A percentile compares a stretch with the other conserved stretches of the same genome.
These are phyloP conservation scores for Comarum palustre DNA, from an alignment of 306 rosid species.

Conservation along the genomic window DNA sequence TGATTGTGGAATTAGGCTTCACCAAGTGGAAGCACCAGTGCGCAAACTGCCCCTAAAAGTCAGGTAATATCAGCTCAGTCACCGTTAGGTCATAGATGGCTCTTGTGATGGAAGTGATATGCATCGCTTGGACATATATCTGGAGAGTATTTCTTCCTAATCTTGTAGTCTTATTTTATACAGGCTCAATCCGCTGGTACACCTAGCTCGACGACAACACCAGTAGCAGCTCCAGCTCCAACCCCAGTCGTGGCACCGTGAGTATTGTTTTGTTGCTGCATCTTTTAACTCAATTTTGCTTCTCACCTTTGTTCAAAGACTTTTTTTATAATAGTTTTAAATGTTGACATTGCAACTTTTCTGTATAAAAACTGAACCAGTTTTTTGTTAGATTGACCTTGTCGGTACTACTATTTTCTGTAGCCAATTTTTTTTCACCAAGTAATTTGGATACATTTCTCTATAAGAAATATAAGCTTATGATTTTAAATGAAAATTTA, in stretches of 20 bases:
- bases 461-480: background rate
- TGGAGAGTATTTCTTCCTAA: background rate
- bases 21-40: conserved; percentile 34
- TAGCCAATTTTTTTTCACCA: background rate
- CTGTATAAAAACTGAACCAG: background rate
- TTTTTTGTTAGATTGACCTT: background rate
- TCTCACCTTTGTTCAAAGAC: background rate
- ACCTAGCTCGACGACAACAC: conserved; percentile 30
- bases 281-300: background rate
- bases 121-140: background rate
- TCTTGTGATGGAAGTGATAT: background rate
- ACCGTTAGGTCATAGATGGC: background rate
- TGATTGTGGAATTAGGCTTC: conserved; percentile 33
- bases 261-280: conserved; percentile 22
- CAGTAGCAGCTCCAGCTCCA: conserved; percentile 32
- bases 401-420: background rate
- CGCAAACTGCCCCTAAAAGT: conserved; percentile 32
- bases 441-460: background rate
- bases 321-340: background rate
- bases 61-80: conserved; percentile 25
- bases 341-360: background rate
- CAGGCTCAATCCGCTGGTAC: conserved; percentile 36
- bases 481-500: background rate
- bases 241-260: conserved; percentile 40
- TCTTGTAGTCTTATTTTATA: background rate